Evolutionary conservation across 2,329 filamentous ascomycete species (phyloP).

Genomic region (Dothideomycetes sp.): DNA sequence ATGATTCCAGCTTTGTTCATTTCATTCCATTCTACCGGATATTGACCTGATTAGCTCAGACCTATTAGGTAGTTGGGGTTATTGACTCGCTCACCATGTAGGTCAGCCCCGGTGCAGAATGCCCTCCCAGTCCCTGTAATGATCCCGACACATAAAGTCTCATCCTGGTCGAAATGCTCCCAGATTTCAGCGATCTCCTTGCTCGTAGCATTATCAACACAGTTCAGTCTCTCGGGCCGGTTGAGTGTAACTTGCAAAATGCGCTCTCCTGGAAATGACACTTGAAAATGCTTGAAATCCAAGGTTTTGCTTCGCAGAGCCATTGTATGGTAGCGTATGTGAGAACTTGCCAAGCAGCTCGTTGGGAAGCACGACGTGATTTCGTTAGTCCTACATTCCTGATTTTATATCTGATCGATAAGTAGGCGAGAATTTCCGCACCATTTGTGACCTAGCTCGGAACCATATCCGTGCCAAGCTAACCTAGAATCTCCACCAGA

Average conservation of each 20-base stretch:
- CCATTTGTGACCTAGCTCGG: too few species aligned
- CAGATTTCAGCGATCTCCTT: constrained; percentile 39
- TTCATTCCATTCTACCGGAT: constrained; percentile 16
- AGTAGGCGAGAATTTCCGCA: constrained; percentile 1
- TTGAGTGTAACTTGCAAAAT: constrained; percentile 41
- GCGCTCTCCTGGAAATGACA: constrained; percentile 35
- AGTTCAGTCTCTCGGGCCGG: constrained; percentile 9
- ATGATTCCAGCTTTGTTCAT: constrained; percentile 14
- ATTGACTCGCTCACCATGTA: constrained; percentile 34
- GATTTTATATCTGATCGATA: too few species aligned
- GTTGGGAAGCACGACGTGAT: too few species aligned
- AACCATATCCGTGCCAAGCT: too few species aligned
- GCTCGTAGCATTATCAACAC: constrained; percentile 22
- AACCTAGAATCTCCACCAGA: too few species aligned
- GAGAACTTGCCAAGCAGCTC: too few species aligned
- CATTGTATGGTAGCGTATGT: too few species aligned
- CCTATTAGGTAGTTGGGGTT: background rate
- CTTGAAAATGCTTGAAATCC: constrained; percentile 12
- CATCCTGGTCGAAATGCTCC: constrained; percentile 40
- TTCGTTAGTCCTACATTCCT: too few species aligned
- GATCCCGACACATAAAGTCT: constrained; percentile 21
- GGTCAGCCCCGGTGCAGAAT: constrained; percentile 45
- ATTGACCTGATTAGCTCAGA: background rate
- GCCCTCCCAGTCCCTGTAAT: constrained; percentile 43
- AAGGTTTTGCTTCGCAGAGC: constrained; percentile 3